Conservation (phyloP, 108 stramenopile genomes). For the Asterionellopsis glacialis region DNA sequence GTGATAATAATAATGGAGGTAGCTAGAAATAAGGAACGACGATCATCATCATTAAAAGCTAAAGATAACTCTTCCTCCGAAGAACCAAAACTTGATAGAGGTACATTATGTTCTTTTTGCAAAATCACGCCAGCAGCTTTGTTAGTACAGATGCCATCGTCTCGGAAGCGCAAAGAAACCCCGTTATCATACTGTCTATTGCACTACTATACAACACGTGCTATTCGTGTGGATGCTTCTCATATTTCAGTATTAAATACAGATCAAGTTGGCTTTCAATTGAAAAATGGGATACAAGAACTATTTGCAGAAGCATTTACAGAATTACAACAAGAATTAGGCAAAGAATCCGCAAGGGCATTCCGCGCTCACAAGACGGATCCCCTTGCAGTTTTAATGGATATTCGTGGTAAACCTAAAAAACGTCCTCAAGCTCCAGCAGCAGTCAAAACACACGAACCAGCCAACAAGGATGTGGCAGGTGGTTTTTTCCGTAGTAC, state of each 20-base stretch:
- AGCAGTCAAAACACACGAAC: constrained; percentile 5
- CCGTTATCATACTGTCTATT: constrained; percentile 32
- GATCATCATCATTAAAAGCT: no score
- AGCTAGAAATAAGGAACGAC: no score
- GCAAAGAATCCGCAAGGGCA: constrained; percentile 47
- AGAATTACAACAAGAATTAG: constrained; percentile 54
- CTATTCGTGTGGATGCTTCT: constrained; percentile 38
- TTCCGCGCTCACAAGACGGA: constrained; percentile 32
- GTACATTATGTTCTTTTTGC: no score
- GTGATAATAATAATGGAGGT: no score
- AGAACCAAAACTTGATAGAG: no score
- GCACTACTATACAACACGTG: constrained; percentile 74
- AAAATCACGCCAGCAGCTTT: no score
- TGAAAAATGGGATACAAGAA: constrained; percentile 46
- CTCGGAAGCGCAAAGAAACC: no score
- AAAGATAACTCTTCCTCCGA: no score
- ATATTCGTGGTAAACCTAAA: constrained; percentile 19
- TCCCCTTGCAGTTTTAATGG: constrained; percentile 40
- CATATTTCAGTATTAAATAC: constrained; percentile 28
- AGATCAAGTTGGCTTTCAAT: constrained; percentile 34
- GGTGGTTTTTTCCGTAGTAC: constrained; percentile 62
- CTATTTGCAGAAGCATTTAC: constrained; percentile 70
- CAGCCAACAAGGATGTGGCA: constrained; percentile 21
- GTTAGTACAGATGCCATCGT: no score
- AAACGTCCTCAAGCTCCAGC: constrained; percentile 15